Conservation (phyloP, 306 rosid genomes). For the Quercus aquifolioides region DNA sequence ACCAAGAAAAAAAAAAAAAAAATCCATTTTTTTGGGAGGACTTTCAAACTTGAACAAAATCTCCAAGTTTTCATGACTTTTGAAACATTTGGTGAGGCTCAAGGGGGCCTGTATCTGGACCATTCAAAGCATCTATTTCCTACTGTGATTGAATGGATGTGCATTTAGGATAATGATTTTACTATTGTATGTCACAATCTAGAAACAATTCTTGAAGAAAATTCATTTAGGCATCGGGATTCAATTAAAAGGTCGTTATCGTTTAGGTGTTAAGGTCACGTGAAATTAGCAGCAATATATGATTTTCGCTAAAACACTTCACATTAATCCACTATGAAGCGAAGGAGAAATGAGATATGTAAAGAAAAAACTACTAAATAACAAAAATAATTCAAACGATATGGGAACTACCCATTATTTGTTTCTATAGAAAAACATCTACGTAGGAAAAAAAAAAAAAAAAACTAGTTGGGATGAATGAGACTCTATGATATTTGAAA, state of each 20-base stretch:
- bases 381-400: too few relatives aligned
- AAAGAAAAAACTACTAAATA: too few relatives aligned
- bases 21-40: conserved; percentile 65
- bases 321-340: conserved; percentile 31
- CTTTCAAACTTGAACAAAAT: conserved; percentile 42
- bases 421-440: background rate
- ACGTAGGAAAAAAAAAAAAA: too few relatives aligned
- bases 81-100: conserved; percentile 4
- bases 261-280: conserved; percentile 20
- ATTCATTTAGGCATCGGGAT: conserved; percentile 8
- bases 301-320: conserved; percentile 35
- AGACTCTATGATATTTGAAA: too few relatives aligned
- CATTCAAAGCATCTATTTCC: conserved; percentile 50
- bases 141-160: conserved; percentile 22
- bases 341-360: too few relatives aligned
- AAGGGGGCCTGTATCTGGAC: conserved; percentile 71
- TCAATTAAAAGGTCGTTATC: conserved; percentile 30
- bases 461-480: too few relatives aligned
- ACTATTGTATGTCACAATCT: conserved; percentile 8
- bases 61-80: conserved; percentile 38
- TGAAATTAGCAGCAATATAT: conserved; percentile 24
- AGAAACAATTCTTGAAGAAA: conserved; percentile 10
- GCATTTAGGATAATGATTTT: conserved; percentile 24
- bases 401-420: background rate
- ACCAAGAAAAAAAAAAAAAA: background rate